Base-by-base conservation (phyloP, 768 basidiomycete genomes). In the Nidula microcarpa region DNA sequence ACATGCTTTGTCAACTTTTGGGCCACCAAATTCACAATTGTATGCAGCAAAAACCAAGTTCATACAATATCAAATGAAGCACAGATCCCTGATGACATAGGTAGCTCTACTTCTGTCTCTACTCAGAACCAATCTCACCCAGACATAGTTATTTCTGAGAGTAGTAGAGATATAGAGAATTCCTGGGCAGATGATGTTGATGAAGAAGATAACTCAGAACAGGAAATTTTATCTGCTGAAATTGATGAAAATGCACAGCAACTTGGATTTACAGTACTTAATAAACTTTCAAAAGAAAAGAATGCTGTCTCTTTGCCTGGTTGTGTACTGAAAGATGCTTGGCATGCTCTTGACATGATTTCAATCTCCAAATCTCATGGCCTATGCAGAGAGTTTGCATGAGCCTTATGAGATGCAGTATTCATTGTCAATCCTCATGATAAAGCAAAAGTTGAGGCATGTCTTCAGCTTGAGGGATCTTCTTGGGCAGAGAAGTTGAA, bases 391-490 rank as follows among this genome's bases (percentile, higher is more conserved):
- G 52, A 54, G 18, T 61, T 63, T 53, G 14, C 50, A 5, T 14
- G 58, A 33, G 62, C 62, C 3, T 37, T 63, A 8, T 49, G 60
- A 9, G 58, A 61, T 51, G 58, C 62, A 3, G 46, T 63, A 6
- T 55, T 61, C n/a, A 43, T 63, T 34, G 57, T 58, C 4, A 54
- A 60, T 51, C 46, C 32, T 6, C 46, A 51, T n/a, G 62, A 63
- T 44, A 59, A 60, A 34, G 44, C 47, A 47, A 11, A n/a, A n/a
- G 45, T 41, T 41, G 37, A 41, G 16, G 16, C 7, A 30, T 70
- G 74, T 48, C 71, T 73, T 57, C 59, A 37, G 49, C 45, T n/a
- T 53, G 49, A 9, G 44, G 41, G 5, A 33, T 50, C 35, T 43
- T 55, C 16, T 61, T 55, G 58, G 52, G 61, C 18, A 49, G 53